These are phyloP conservation scores for Pueraria montana DNA, from an alignment of 306 rosid genomes.

Conservation along the genomic window DNA sequence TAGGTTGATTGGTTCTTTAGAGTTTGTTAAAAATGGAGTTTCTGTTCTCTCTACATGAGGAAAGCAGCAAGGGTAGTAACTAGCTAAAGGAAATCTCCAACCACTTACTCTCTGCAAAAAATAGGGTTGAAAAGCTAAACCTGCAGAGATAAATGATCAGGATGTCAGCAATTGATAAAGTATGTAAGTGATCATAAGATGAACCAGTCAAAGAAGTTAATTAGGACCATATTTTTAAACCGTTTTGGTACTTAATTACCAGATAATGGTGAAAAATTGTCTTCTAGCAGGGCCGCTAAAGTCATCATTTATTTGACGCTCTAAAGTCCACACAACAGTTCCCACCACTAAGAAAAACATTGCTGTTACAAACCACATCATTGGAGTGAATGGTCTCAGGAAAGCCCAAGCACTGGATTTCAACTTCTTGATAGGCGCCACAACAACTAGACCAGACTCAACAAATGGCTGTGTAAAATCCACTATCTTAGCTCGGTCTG, in stretches of 20 bases:
- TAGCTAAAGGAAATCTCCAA: neutral
- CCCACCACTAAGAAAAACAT: too few relatives aligned
- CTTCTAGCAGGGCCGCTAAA: constrained; percentile 78
- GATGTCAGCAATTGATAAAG: constrained; percentile 13
- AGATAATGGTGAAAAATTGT: constrained; percentile 68
- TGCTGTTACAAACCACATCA: too few relatives aligned
- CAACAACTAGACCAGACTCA: too few relatives aligned
- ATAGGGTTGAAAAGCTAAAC: constrained; percentile 80
- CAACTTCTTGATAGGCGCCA: too few relatives aligned
- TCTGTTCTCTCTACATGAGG: neutral
- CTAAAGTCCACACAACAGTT: too few relatives aligned
- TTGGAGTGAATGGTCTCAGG: too few relatives aligned
- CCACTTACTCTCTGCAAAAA: constrained; percentile 81
- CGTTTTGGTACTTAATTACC: constrained; percentile 51
- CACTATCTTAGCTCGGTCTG: too few relatives aligned
- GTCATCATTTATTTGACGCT: constrained; percentile 70
- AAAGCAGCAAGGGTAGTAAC: neutral
- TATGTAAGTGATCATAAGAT: neutral
- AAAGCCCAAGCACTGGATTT: too few relatives aligned
- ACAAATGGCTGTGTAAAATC: too few relatives aligned
- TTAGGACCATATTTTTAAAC: neutral
- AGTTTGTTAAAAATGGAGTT: neutral
- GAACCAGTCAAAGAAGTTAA: neutral
- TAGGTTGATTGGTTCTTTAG: neutral
- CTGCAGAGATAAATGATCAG: constrained; percentile 50